A percentile compares a stretch with the other conserved stretches of the same genome.
These are phyloP conservation scores for Penicillium angulare DNA, from an alignment of 495 filamentous ascomycete genomes.

Conservation along the genomic window DNA sequence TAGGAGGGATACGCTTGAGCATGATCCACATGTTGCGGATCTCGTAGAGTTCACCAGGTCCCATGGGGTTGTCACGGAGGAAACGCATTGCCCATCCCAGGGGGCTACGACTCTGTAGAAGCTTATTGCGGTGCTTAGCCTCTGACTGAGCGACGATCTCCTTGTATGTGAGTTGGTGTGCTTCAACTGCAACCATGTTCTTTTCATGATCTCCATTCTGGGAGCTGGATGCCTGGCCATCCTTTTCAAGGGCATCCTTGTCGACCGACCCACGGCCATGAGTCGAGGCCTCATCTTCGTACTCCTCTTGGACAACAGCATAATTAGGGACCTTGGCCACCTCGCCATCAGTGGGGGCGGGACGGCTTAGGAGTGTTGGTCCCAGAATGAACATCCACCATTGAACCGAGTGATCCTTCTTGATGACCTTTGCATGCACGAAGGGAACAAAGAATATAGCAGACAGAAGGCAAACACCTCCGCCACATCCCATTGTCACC, in stretches of 20 bases:
- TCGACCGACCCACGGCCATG: constrained; percentile 24
- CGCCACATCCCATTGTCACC: constrained; percentile 54
- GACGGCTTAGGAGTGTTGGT: constrained; percentile 51
- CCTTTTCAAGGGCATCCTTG: constrained; percentile 38
- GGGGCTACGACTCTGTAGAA: constrained; percentile 55
- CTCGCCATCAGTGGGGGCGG: constrained; percentile 39
- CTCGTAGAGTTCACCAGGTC: constrained; percentile 66
- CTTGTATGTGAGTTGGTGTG: constrained; percentile 49
- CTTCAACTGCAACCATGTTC: constrained; percentile 38
- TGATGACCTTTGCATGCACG: constrained; percentile 52
- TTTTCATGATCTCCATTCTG: constrained; percentile 49
- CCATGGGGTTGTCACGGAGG: constrained; percentile 66
- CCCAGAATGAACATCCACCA: constrained; percentile 54
- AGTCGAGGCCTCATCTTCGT: constrained; percentile 27
- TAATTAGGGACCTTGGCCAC: constrained; percentile 52
- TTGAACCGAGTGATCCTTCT: constrained; percentile 51
- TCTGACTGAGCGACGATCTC: constrained; percentile 53
- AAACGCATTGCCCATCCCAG: constrained; percentile 72
- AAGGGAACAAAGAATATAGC: constrained; percentile 61
- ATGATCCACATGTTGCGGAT: constrained; percentile 59
- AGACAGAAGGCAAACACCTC: constrained; percentile 49
- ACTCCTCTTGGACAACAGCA: constrained; percentile 48
- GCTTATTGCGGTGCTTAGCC: constrained; percentile 49
- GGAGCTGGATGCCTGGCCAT: constrained; percentile 10
- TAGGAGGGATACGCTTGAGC: constrained; percentile 59